Percentiles rank a stretch among this genome's conserved stretches.
Conservation (phyloP, 2,329 filamentous ascomycete species). For the Scedosporium boydii region DNA sequence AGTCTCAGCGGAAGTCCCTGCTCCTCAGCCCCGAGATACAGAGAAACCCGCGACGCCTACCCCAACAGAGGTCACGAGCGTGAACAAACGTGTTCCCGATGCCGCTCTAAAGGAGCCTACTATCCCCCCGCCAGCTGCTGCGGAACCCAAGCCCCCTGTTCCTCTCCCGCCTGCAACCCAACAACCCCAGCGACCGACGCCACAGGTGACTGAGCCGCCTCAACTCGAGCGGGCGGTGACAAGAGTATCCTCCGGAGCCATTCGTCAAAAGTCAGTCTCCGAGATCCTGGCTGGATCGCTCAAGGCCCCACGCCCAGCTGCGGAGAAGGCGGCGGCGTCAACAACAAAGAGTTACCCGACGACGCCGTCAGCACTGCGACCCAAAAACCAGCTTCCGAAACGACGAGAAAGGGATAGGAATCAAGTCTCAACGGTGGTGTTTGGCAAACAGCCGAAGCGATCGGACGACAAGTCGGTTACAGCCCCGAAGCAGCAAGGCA, state of each 20-base stretch:
- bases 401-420: conserved; percentile 32
- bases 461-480: conserved; percentile 36
- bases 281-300: conserved; percentile 55
- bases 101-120: neutral
- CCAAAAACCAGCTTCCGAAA: neutral
- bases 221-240: conserved; percentile 50
- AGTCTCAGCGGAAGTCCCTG: neutral
- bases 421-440: conserved; percentile 67
- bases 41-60: neutral
- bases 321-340: neutral
- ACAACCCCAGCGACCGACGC: neutral
- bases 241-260: conserved; percentile 58
- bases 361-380: neutral
- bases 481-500: neutral
- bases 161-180: neutral
- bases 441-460: conserved; percentile 55
- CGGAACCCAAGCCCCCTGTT: neutral
- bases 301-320: neutral
- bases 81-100: neutral
- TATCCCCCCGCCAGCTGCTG: neutral
- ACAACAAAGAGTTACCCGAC: conserved; percentile 8
- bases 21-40: neutral
- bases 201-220: neutral
- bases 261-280: conserved; percentile 62
- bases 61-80: neutral